These are phyloP conservation scores for Conticribra guillardii DNA, from an alignment of 108 stramenopile species.

Conservation along the genomic window DNA sequence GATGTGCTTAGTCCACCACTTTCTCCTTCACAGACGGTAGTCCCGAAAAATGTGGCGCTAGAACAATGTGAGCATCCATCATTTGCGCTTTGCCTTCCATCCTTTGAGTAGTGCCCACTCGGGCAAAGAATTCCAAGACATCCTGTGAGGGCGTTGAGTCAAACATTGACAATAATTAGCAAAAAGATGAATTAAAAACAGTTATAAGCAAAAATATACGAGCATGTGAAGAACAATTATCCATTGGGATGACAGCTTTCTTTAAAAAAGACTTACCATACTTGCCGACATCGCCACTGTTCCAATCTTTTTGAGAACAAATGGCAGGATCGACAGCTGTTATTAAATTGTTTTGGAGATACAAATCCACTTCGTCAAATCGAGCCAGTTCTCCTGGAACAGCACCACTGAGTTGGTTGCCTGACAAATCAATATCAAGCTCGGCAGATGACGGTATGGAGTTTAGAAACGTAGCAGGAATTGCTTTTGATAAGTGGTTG, in stretches of 20 bases:
- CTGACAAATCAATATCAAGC: conserved; percentile 29
- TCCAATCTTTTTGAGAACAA: conserved; percentile 46
- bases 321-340: conserved; percentile 7
- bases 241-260: no score
- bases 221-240: no score
- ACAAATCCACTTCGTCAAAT: conserved; percentile 46
- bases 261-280: no score
- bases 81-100: conserved; percentile 27
- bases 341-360: conserved; percentile 50
- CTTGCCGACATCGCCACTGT: conserved; percentile 56
- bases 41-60: conserved; percentile 10
- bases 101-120: conserved; percentile 31
- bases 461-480: conserved; percentile 24
- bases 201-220: no score
- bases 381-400: conserved; percentile 9
- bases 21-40: conserved; percentile 5
- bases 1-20: no score
- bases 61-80: conserved; percentile 7
- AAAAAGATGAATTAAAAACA: no score
- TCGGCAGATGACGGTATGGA: conserved; percentile 14
- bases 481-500: conserved; percentile 14
- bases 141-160: no score
- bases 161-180: no score
- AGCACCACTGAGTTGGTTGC: neutral
- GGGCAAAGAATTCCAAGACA: conserved; percentile 39